These are phyloP conservation scores for Groenewaldozyma salmanticensis DNA, from an alignment of 805 yeast species.

Conservation along the genomic window DNA sequence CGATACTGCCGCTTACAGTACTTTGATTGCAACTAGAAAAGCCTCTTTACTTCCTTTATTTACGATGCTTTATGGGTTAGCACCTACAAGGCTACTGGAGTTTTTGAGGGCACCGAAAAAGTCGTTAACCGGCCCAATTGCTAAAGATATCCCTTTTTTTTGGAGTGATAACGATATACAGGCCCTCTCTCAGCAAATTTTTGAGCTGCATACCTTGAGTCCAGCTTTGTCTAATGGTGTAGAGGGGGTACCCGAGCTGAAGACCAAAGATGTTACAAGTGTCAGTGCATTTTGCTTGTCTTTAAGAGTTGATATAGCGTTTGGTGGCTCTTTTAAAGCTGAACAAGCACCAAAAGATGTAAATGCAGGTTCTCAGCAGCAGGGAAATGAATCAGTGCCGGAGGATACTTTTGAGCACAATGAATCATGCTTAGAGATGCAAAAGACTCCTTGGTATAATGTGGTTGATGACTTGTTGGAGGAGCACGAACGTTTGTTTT, in stretches of 20 bases:
- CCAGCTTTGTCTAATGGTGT: too few species aligned
- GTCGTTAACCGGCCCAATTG: conserved; percentile 21
- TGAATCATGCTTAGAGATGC: not conserved
- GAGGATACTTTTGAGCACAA: not conserved
- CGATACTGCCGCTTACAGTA: not conserved
- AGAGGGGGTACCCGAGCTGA: too few species aligned
- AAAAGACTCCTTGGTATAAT: too few species aligned
- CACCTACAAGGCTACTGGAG: conserved; percentile 39
- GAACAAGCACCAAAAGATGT: too few species aligned
- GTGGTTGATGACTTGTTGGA: conserved; percentile 5
- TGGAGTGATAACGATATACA: conserved; percentile 30
- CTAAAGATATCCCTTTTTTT: conserved; percentile 21
- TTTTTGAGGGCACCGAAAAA: conserved; percentile 36
- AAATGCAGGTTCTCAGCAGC: too few species aligned
- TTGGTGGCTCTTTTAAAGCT: too few species aligned
- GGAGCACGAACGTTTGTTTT: conserved; percentile 4
- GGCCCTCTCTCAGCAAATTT: conserved; percentile 22
- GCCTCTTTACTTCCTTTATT: conserved; percentile 28
- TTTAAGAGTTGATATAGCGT: too few species aligned
- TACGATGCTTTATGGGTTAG: conserved; percentile 47
- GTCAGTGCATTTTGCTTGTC: not conserved
- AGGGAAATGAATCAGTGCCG: too few species aligned
- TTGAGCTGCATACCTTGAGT: conserved; percentile 36
- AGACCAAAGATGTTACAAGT: conserved; percentile 17
- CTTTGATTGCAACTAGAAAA: not conserved